Evolutionary conservation across 306 rosid genomes (phyloP).

Genomic region (Sphenostylis stenocarpa): DNA sequence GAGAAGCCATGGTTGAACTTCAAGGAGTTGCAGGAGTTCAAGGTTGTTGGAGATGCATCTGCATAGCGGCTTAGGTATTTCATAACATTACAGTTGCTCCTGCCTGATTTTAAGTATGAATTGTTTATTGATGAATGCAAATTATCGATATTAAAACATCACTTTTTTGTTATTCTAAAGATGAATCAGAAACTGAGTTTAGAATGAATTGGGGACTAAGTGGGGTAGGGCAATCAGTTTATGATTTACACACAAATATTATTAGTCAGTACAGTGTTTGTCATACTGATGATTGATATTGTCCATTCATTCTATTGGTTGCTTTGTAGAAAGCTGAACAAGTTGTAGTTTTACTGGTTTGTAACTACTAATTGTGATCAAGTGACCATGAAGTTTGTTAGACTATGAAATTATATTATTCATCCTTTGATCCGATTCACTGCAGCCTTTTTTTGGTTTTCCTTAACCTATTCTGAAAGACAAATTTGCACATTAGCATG

Average conservation of each 20-base stretch:
- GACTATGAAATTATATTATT: neutral
- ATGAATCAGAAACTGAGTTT: neutral
- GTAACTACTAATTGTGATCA: neutral
- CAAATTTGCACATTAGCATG: neutral
- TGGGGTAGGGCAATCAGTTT: neutral
- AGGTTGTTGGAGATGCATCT: constrained; percentile 43
- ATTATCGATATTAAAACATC: constrained; percentile 20
- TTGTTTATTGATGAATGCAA: neutral
- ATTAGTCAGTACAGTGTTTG: neutral
- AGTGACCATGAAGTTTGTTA: neutral
- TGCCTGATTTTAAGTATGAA: neutral
- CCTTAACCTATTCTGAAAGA: neutral
- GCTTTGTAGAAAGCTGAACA: neutral
- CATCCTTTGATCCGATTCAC: neutral
- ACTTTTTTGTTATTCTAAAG: neutral
- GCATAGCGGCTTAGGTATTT: constrained; percentile 28
- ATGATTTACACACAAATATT: neutral
- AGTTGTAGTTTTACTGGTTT: neutral
- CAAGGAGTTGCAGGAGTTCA: constrained; percentile 61
- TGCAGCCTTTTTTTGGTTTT: neutral
- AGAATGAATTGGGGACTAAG: neutral
- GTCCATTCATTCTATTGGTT: constrained; percentile 4
- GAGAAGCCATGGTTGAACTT: constrained; percentile 62
- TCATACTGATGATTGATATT: neutral
- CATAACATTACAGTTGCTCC: neutral